Percentiles rank a stretch among this genome's conserved stretches.
Evolutionary conservation across 2,329 filamentous ascomycete genomes (phyloP).

Genomic region (Botryotinia calthae): DNA sequence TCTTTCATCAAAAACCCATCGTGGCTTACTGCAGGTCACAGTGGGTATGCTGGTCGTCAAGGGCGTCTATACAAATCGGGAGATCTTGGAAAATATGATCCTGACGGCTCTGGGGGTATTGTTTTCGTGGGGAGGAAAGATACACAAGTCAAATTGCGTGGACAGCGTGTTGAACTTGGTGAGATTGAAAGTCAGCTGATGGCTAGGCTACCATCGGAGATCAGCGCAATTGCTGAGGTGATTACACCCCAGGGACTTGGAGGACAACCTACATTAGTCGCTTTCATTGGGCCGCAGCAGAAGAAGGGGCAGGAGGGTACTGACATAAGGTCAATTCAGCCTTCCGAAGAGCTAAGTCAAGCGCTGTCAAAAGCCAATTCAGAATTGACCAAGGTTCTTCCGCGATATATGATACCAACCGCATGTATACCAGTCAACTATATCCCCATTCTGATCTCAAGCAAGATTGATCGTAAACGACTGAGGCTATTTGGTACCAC

Average conservation of each 20-base stretch:
- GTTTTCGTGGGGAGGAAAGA: constrained; percentile 61
- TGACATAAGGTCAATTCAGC: constrained; percentile 15
- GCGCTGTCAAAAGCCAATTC: constrained; percentile 19
- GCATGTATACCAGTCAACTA: constrained; percentile 36
- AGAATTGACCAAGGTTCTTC: constrained; percentile 37
- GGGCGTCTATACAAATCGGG: constrained; percentile 58
- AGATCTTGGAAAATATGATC: constrained; percentile 55
- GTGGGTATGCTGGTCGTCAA: constrained; percentile 37
- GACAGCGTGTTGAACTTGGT: constrained; percentile 61
- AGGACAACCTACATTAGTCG: constrained; percentile 34
- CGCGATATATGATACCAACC: constrained; percentile 40
- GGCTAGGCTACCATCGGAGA: constrained; percentile 40
- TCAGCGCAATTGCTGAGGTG: constrained; percentile 38
- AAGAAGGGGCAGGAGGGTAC: neutral
- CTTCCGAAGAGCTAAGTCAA: constrained; percentile 1
- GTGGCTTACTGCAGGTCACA: constrained; percentile 41
- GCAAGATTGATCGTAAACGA: constrained; percentile 42
- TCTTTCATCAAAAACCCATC: constrained; percentile 56
- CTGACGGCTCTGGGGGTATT: constrained; percentile 48
- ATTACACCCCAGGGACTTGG: constrained; percentile 34
- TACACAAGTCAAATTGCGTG: constrained; percentile 65
- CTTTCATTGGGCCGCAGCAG: constrained; percentile 8
- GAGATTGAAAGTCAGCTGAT: constrained; percentile 47
- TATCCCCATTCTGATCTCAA: constrained; percentile 38
- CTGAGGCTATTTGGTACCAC: constrained; percentile 30